Percentiles rank a stretch among this genome's conserved stretches.
phyloP scores from a whole-genome alignment of 176 grass and related monocot genomes.

The Poa annua region DNA sequence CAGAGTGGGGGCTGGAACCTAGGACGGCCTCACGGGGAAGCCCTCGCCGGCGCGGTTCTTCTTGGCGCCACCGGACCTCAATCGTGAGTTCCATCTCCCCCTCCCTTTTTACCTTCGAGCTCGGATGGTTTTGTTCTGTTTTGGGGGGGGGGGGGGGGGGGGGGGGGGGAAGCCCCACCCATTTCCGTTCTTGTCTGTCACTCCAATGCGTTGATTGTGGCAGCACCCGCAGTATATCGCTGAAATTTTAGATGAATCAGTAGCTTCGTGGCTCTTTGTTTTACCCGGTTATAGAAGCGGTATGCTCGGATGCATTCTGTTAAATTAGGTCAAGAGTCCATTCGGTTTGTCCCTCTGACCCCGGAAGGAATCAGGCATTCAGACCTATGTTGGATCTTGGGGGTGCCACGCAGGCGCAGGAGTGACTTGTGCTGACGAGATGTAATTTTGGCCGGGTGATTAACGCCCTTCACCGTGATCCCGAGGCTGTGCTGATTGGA shows the following conservation, averaged over 20 bases:
- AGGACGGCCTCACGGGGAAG: neutral
- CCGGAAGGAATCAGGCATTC: neutral
- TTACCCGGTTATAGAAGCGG: neutral
- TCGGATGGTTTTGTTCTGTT: neutral
- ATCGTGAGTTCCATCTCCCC: neutral
- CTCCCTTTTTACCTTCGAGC: too few relatives aligned
- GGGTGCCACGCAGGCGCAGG: neutral
- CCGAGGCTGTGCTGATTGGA: neutral
- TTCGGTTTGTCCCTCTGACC: neutral
- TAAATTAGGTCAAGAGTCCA: neutral
- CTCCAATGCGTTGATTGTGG: neutral
- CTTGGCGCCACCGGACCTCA: neutral
- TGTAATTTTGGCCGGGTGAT: neutral
- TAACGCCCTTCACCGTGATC: neutral
- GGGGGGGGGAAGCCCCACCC: neutral
- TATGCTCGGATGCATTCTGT: neutral
- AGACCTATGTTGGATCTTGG: neutral
- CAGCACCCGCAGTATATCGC: neutral
- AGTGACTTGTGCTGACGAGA: neutral
- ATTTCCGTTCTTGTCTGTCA: neutral
- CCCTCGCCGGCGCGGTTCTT: neutral
- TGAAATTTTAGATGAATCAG: neutral
- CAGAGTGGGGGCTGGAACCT: neutral
- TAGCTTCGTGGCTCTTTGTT: neutral
- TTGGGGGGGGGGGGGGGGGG: too few relatives aligned